A percentile compares a stretch with the other conserved stretches of the same genome.
These are phyloP conservation scores for Mycena venus DNA, from an alignment of 768 basidiomycete genomes.

Conservation along the genomic window DNA sequence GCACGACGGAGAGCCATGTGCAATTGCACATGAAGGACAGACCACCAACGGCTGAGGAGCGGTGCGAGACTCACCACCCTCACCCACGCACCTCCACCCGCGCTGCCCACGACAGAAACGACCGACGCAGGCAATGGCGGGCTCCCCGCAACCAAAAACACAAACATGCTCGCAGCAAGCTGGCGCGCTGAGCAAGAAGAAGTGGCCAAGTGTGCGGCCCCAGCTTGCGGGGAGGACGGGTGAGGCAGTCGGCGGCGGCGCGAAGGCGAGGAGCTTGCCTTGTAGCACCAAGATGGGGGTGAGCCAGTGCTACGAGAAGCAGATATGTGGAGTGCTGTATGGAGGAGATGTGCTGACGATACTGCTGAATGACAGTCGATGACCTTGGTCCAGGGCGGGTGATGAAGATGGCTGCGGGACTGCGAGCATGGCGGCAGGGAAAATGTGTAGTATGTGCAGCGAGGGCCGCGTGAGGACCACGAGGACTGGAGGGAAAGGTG, in stretches of 20 bases:
- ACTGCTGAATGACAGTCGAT: no score
- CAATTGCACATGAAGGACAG: conserved; percentile 17
- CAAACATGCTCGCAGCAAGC: neutral
- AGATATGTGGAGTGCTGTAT: no score
- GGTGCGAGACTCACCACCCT: conserved; percentile 16
- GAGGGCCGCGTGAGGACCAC: conserved; percentile 20
- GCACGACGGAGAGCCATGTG: conserved; percentile 16
- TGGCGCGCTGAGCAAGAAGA: conserved; percentile 25
- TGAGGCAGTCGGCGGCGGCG: no score
- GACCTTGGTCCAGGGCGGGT: neutral
- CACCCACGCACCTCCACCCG: conserved; percentile 66
- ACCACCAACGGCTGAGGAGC: conserved; percentile 9
- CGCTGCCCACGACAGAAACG: conserved; percentile 46
- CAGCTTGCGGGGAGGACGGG: conserved; percentile 22
- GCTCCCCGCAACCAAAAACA: neutral
- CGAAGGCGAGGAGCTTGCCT: no score
- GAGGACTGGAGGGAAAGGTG: conserved; percentile 24
- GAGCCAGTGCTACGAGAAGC: no score
- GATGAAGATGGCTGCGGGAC: conserved; percentile 6
- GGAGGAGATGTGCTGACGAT: no score
- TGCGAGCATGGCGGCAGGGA: no score
- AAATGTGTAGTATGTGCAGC: conserved; percentile 29
- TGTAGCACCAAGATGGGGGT: no score
- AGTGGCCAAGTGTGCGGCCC: conserved; percentile 18
- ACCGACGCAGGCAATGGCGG: neutral